Evolutionary conservation across 148 eudicot species (phyloP), one percentile per base, ranked within the genome.

Genomic region (Bassia scoparia): DNA sequence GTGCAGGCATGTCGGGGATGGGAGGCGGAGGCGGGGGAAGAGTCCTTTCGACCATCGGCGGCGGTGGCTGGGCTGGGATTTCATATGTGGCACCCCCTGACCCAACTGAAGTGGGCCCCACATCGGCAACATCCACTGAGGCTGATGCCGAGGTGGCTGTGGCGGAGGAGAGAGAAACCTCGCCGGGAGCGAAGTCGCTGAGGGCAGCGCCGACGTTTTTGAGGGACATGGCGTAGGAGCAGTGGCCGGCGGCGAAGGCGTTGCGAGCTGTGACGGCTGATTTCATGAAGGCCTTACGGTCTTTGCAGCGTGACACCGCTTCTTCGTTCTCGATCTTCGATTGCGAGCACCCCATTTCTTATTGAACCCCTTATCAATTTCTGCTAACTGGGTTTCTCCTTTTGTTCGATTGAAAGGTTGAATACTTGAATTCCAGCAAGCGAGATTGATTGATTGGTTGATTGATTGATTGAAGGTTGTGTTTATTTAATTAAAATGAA

Each of bases 281-380:
- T 33, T 83, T 84, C 87, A 93, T 86, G 83, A 69, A 72, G 15
- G 35, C 74, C 76, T 83, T 89, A 0, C 96, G 84, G 3, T 87
- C 94, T 74, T 89, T 93, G 86, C 98, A 93, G 61, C 98, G 73
- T 10, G 84, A 69, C 8, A 93, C 94, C 0, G 90, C 84, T 54
- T 93, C 98, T 43, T 93, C 96, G 75, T 89, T 89, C 86, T 93
- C 98, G 89, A 93, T 89, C 86, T 90, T 93, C 7, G 98, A 93
- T 76, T 93, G 96, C 0, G 87, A 79, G 71, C 98, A 90, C 0
- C 98, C 98, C 98, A 93, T 91, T 27, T 14, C 2, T 21, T 3
- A 7, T 52, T 50, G 2, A 52, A 52, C 5, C 24, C 3, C 4
- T 13, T 23, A 38, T 26, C 24, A 38, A 41, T 18, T 41, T 41